Evolutionary conservation across 352 stramenopile genomes (phyloP).

Genomic region (Phytophthora pisi): DNA sequence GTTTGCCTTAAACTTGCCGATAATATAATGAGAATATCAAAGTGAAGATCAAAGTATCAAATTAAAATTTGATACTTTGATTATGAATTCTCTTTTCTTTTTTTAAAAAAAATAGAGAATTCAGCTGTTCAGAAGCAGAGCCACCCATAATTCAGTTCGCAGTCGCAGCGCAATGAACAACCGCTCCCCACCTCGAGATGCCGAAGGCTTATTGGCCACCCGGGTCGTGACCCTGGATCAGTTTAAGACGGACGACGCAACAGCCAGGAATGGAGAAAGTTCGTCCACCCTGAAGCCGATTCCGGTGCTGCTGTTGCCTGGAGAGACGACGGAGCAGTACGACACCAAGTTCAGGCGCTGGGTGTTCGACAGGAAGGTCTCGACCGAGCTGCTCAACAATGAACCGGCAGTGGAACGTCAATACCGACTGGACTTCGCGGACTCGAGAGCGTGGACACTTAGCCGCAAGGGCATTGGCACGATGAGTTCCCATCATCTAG

Average conservation of each 20-base stretch:
- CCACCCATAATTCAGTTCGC: too few relatives aligned
- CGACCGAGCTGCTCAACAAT: background rate
- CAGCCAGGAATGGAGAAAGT: background rate
- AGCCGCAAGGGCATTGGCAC: background rate
- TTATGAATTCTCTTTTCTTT: too few relatives aligned
- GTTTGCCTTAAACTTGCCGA: too few relatives aligned
- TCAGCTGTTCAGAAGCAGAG: too few relatives aligned
- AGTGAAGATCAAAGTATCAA: too few relatives aligned
- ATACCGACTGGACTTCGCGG: conserved; percentile 8
- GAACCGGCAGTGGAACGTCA: conserved; percentile 8
- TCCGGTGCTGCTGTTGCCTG: background rate
- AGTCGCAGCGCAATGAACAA: too few relatives aligned
- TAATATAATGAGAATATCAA: too few relatives aligned
- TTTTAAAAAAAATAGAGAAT: too few relatives aligned
- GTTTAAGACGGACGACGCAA: background rate
- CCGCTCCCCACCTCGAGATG: background rate
- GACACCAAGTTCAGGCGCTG: conserved; percentile 1
- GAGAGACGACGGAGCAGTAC: background rate
- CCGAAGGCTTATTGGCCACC: background rate
- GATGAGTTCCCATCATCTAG: background rate
- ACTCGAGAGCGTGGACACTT: background rate
- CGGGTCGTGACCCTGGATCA: background rate
- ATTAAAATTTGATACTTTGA: too few relatives aligned
- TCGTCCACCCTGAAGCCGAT: background rate
- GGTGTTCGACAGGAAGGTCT: background rate